Base-by-base conservation (phyloP, 106 monocot species). In the Xerophyta viscosa region DNA sequence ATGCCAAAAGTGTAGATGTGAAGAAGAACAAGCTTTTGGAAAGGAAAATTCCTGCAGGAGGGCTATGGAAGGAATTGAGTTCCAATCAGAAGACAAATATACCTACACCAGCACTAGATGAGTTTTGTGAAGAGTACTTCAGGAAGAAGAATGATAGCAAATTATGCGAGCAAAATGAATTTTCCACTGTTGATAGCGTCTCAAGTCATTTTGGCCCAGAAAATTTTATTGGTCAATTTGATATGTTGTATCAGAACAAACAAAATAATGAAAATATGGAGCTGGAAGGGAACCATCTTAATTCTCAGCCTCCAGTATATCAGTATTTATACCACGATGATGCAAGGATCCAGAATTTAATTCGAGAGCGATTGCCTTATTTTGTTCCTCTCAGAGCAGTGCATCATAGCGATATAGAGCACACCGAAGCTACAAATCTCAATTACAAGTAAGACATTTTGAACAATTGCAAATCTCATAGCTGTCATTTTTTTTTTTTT, bases 91-190 rank as follows among this genome's bases (percentile, higher is more conserved):
- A 50, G 23, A 31, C 25, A 29, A 78, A 60, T 46, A 43, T 86
- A 31, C 61, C 67, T 19, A 98, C 98, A 45, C 98, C 86, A 43
- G 98, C 79, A 48, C 49, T 90, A 13, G 86, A 98, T 64, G 74
- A 79, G 60, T 90, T 82, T 52, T 98, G 98, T 60, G 59, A 86
- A 27, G 98, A 98, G 20, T 90, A 90, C 68, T 86, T 86, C 65
- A 73, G 54, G 1, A 68, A 73, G 15, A 10, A 8, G 5, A 68
- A 82, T 28, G 56, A 59, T 39, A 29, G 46, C 44, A 58, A 36
- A 18, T 36, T 36, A 36, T 36, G 33, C n/a, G n/a, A n/a, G n/a
- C n/a, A n/a, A n/a, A n/a, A n/a, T n/a, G n/a, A n/a, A n/a, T n/a
- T n/a, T n/a, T n/a, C n/a, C n/a, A n/a, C n/a, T n/a, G n/a, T 18